Evolutionary conservation across 768 basidiomycete genomes (phyloP).

Genomic region (Leccinum rimulosum): DNA sequence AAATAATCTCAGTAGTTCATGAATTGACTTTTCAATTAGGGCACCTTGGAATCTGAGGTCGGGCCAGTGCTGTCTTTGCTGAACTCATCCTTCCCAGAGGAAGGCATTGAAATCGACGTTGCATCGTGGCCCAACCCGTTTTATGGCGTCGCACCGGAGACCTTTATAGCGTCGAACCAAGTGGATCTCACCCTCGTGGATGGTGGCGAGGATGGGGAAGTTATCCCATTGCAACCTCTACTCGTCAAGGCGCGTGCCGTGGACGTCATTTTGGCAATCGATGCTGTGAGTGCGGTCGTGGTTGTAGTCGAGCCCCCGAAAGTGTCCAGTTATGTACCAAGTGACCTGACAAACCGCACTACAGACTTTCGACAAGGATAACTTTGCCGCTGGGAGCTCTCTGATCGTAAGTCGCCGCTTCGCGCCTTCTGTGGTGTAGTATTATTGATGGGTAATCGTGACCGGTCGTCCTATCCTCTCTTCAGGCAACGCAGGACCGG

Average conservation of each 20-base stretch:
- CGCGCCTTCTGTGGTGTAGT: neutral
- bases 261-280: slow-evolving; percentile 52
- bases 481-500: slow-evolving; percentile 38
- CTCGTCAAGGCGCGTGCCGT: slow-evolving; percentile 44
- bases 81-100: slow-evolving; percentile 23
- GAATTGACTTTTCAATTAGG: slow-evolving; percentile 7
- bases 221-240: slow-evolving; percentile 49
- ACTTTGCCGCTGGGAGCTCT: slow-evolving; percentile 25
- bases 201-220: slow-evolving; percentile 42
- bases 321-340: no score
- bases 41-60: slow-evolving; percentile 6
- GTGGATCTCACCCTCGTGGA: slow-evolving; percentile 36
- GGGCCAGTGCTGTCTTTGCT: slow-evolving; percentile 19
- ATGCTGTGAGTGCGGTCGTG: slow-evolving; percentile 31
- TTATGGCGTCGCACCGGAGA: slow-evolving; percentile 32
- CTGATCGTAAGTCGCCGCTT: slow-evolving; percentile 22
- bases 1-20: no score
- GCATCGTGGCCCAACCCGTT: slow-evolving; percentile 39
- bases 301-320: neutral
- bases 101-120: slow-evolving; percentile 26
- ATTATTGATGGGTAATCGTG: neutral
- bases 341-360: neutral
- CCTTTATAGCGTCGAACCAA: slow-evolving; percentile 35
- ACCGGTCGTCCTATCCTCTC: neutral
- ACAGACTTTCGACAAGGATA: neutral